phyloP scores from a whole-genome alignment of 306 rosid species.

The Heteromeles arbutifolia region DNA sequence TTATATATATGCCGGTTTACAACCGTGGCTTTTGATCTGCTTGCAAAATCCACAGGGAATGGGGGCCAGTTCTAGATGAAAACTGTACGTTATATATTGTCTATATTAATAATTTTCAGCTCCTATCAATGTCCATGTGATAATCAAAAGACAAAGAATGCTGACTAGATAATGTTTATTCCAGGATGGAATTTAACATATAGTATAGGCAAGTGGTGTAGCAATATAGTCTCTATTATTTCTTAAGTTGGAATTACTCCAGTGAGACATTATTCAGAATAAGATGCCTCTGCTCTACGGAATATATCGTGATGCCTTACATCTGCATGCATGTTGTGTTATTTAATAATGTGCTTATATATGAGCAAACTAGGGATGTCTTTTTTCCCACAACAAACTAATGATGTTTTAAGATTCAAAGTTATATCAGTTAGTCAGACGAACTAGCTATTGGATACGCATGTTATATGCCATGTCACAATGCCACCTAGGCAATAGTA shows the following conservation, averaged over 20 bases:
- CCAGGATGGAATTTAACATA: neutral
- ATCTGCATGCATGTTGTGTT: neutral
- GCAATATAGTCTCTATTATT: neutral
- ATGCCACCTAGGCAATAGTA: too few relatives aligned
- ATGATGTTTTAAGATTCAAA: neutral
- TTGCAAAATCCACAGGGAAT: neutral
- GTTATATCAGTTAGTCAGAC: neutral
- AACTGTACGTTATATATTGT: neutral
- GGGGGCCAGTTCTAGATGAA: slow-evolving; percentile 1
- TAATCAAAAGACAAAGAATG: neutral
- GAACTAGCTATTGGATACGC: neutral
- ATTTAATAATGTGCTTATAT: neutral
- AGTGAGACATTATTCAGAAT: neutral
- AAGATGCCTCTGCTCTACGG: neutral
- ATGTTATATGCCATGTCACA: too few relatives aligned
- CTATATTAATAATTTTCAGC: neutral
- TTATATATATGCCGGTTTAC: neutral
- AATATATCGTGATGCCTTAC: neutral
- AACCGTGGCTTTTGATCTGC: neutral
- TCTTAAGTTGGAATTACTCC: neutral
- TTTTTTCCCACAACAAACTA: neutral
- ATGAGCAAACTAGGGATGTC: neutral
- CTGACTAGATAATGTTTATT: neutral
- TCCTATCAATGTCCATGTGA: slow-evolving; percentile 3
- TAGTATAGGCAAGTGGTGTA: neutral